phyloP scores from a whole-genome alignment of 352 stramenopile species.

The Phytophthora aleatoria region DNA sequence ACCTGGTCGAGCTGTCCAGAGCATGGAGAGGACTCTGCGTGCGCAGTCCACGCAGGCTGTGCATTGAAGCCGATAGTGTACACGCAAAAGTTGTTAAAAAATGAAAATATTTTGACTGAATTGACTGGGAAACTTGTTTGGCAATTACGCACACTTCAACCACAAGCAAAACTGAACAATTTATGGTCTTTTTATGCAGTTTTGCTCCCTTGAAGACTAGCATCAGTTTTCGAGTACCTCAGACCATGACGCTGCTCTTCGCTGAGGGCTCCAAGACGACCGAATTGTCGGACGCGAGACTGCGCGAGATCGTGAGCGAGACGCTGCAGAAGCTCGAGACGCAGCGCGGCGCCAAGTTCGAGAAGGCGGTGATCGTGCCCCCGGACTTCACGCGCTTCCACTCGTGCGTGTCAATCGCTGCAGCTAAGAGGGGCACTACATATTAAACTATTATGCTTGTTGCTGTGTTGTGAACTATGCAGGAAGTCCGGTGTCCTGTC shows the following conservation, averaged over 20 bases:
- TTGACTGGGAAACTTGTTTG: background rate
- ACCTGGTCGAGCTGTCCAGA: slow-evolving; percentile 39
- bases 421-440: background rate
- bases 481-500: slow-evolving; percentile 93
- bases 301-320: slow-evolving; percentile 66
- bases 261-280: slow-evolving; percentile 73
- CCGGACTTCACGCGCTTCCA: slow-evolving; percentile 97
- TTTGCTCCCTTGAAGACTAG: slow-evolving; percentile 7
- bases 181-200: slow-evolving; percentile 15
- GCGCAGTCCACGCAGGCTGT: slow-evolving; percentile 7
- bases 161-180: slow-evolving; percentile 17
- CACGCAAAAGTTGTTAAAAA: background rate
- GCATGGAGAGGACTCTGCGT: slow-evolving; percentile 44
- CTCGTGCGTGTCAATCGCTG: slow-evolving; percentile 63
- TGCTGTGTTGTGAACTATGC: slow-evolving; percentile 5
- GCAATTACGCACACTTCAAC: slow-evolving; percentile 19
- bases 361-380: slow-evolving; percentile 91
- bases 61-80: slow-evolving; percentile 2
- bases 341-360: slow-evolving; percentile 48
- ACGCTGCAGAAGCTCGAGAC: slow-evolving; percentile 73
- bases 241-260: slow-evolving; percentile 71
- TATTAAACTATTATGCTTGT: slow-evolving; percentile 2
- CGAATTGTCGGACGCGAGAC: slow-evolving; percentile 60
- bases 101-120: no score
- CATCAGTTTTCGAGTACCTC: slow-evolving; percentile 13